Base-by-base conservation (phyloP, 441 rosid genomes). In the Eutrema salsugineum region DNA sequence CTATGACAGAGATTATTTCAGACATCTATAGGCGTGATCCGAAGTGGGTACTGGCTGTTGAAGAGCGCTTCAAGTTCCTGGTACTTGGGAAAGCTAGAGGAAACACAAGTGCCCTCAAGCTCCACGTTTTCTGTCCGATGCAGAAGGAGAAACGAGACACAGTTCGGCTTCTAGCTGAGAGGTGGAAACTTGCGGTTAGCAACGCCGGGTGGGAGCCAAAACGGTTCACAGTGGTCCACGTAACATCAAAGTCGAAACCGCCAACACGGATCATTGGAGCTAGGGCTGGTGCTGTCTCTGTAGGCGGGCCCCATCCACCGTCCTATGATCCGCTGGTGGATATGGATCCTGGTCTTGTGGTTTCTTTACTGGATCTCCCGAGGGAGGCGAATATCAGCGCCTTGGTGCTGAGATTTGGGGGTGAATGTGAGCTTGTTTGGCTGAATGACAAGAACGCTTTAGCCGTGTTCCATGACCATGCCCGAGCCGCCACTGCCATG, bases 161-260 rank as follows among this genome's bases (percentile, higher is more conserved):
- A 0, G 81, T 96, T 39, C 84, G 92, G 79, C 72, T 96, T 61
- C 85, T 96, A 68, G 91, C 97, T 16, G 98, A 90, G 78, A 89
- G 98, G 71, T 96, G 99, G 98, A 96, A 91, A 81, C 96, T 96
- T 78, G 80, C 88, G 10, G 80, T 90, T 59, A 77, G 63, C 67
- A 80, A 90, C 30, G 91, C 96, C 39, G 98, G 98, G 50, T 88
- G 99, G 98, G 99, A 96, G 85, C 98, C 99, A 43, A 96, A 88
- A 83, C 93, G 95, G 50, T 96, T 94, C 51, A 81, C 89, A 68
- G 90, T 93, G 77, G 83, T 89, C 20, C 90, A 90, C 74, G 92
- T 83, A 28, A 90, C 93, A 2, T 74, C 86, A 6, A 93, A 91
- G 81, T 93, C 99, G 2, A 96, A 88, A 70, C 71, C 88, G 4